Evolutionary conservation across 805 yeast species (phyloP).

Genomic region (Pichia insulana): DNA sequence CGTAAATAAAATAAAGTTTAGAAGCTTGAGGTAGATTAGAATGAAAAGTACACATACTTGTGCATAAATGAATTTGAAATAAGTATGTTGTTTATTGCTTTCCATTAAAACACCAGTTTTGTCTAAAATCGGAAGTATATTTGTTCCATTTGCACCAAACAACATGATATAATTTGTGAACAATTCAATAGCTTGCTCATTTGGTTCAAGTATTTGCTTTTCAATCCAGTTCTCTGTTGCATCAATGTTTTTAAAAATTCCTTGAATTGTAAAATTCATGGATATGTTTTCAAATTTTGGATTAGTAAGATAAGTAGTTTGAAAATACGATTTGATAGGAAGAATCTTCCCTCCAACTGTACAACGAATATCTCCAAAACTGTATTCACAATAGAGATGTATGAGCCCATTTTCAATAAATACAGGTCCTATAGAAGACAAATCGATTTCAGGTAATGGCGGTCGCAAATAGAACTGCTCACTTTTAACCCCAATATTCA

Average conservation of each 20-base stretch:
- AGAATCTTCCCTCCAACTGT: slow-evolving; percentile 21
- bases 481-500: neutral
- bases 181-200: slow-evolving; percentile 5
- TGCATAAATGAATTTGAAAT: slow-evolving; percentile 15
- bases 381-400: slow-evolving; percentile 18
- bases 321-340: slow-evolving; percentile 19
- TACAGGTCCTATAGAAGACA: slow-evolving; percentile 22
- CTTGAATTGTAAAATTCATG: slow-evolving; percentile 6
- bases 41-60: slow-evolving; percentile 11
- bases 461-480: slow-evolving; percentile 15
- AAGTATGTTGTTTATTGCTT: slow-evolving; percentile 1
- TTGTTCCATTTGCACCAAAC: slow-evolving; percentile 13
- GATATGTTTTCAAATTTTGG: slow-evolving; percentile 17
- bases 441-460: slow-evolving; percentile 21
- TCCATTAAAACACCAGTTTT: neutral
- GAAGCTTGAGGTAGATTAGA: slow-evolving; percentile 17
- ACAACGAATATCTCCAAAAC: slow-evolving; percentile 19
- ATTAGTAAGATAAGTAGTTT: slow-evolving; percentile 19
- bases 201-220: slow-evolving; percentile 1
- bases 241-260: neutral
- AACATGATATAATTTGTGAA: slow-evolving; percentile 11
- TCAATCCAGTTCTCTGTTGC: neutral
- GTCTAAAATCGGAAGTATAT: neutral
- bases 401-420: slow-evolving; percentile 24
- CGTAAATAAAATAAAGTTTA: slow-evolving; percentile 17